Conservation (phyloP, 2,329 filamentous ascomycete genomes). For the Thielaviopsis populi region DNA sequence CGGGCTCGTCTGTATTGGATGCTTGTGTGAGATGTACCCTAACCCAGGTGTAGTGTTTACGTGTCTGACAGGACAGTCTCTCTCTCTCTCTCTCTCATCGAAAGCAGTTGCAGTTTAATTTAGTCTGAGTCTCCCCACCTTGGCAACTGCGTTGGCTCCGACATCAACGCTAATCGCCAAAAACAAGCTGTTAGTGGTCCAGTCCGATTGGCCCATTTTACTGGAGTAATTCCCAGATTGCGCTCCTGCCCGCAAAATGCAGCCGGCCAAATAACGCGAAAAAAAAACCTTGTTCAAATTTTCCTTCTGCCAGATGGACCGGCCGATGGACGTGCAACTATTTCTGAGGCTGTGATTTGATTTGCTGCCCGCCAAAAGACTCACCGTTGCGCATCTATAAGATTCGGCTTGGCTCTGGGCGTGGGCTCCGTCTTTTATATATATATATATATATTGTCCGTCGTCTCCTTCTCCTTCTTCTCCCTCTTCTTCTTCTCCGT, state of each 20-base stretch:
- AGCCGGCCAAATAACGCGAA: neutral
- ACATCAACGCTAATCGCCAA: neutral
- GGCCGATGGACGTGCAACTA: neutral
- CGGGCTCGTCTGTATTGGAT: too few species aligned
- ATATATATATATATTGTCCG: neutral
- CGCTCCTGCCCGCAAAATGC: slow-evolving; percentile 1
- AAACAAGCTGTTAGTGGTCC: slow-evolving; percentile 4
- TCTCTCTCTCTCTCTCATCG: too few species aligned
- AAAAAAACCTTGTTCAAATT: slow-evolving; percentile 3
- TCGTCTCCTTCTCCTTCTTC: neutral
- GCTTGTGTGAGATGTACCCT: too few species aligned
- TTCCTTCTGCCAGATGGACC: neutral
- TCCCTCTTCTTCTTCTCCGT: neutral
- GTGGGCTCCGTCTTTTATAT: neutral
- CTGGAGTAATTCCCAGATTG: neutral
- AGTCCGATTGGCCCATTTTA: neutral
- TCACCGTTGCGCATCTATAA: neutral
- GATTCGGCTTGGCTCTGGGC: neutral
- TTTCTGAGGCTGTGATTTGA: slow-evolving; percentile 1
- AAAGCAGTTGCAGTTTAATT: neutral
- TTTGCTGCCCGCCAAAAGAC: slow-evolving; percentile 3
- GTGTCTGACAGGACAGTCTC: too few species aligned
- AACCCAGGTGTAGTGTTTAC: too few species aligned
- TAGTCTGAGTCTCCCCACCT: neutral
- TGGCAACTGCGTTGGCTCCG: neutral